Conservation (phyloP, 1,139 yeast genomes). For the Maudiozyma humilis region DNA sequence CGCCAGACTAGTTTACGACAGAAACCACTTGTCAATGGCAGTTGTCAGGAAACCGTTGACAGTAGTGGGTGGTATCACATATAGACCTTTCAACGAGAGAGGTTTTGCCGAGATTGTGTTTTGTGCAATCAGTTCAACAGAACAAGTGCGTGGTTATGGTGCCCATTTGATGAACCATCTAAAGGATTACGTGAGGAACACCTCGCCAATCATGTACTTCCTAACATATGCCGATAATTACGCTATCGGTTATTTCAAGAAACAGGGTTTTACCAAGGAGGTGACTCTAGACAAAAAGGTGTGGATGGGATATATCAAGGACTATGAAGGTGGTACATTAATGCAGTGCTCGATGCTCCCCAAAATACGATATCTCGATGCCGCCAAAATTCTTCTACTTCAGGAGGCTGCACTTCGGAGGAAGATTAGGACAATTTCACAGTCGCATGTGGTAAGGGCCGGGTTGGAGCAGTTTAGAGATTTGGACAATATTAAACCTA, state of each 20-base stretch:
- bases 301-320: conserved; percentile 99
- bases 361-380: conserved; percentile 75
- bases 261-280: conserved; percentile 96
- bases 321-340: conserved; percentile 96
- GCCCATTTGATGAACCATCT: conserved; percentile 97
- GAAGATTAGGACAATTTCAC: conserved; percentile 71
- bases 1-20: conserved; percentile 85
- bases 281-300: conserved; percentile 72
- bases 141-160: conserved; percentile 96
- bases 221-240: conserved; percentile 96
- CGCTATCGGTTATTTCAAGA: conserved; percentile 96
- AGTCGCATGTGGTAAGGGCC: conserved; percentile 71
- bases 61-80: conserved; percentile 96
- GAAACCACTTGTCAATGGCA: conserved; percentile 92
- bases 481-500: conserved; percentile 39
- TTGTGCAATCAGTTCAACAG: conserved; percentile 95
- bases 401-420: conserved; percentile 89
- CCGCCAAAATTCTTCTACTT: conserved; percentile 70
- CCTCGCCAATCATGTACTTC: conserved; percentile 79
- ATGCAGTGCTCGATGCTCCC: conserved; percentile 98
- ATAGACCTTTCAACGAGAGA: conserved; percentile 82
- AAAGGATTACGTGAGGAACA: conserved; percentile 87
- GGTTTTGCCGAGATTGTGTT: conserved; percentile 96
- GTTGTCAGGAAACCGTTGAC: conserved; percentile 87
- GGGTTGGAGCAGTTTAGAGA: conserved; percentile 71